phyloP scores from a whole-genome alignment of 306 rosid genomes.

The Dalbergia cochinchinensis region DNA sequence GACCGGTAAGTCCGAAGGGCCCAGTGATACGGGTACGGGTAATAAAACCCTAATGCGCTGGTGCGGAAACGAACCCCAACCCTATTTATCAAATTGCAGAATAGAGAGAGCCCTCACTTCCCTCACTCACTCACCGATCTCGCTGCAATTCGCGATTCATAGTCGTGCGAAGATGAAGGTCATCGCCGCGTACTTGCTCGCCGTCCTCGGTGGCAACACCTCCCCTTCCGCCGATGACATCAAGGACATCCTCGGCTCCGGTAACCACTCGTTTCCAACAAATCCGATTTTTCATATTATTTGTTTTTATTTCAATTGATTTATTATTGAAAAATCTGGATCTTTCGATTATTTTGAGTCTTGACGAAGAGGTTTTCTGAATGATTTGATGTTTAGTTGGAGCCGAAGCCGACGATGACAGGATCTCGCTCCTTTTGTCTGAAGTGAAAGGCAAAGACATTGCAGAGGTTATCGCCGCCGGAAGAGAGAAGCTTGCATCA shows the following conservation, averaged over 20 bases:
- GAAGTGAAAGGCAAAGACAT: slow-evolving; percentile 67
- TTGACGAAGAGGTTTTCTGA: background rate
- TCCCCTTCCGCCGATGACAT: slow-evolving; percentile 56
- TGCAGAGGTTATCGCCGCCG: slow-evolving; percentile 66
- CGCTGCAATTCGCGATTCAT: background rate
- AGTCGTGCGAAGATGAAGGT: slow-evolving; percentile 55
- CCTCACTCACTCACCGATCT: background rate
- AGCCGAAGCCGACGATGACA: slow-evolving; percentile 66
- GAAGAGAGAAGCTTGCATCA: slow-evolving; percentile 68
- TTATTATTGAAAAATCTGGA: background rate
- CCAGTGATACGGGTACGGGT: background rate
- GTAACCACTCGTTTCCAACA: slow-evolving; percentile 9
- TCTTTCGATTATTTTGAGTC: background rate
- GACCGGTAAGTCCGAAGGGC: background rate
- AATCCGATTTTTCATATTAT: background rate
- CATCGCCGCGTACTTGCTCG: slow-evolving; percentile 63
- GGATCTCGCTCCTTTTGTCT: slow-evolving; percentile 49
- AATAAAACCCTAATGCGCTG: slow-evolving; percentile 9
- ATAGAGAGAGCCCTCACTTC: background rate
- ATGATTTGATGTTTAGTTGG: slow-evolving; percentile 58
- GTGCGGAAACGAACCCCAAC: slow-evolving; percentile 37
- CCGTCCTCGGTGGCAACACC: slow-evolving; percentile 63
- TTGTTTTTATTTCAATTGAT: background rate
- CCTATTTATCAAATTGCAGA: slow-evolving; percentile 28
- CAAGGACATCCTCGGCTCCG: slow-evolving; percentile 51